Conservation (phyloP, 495 filamentous ascomycete species). For the Tuber indicum region DNA sequence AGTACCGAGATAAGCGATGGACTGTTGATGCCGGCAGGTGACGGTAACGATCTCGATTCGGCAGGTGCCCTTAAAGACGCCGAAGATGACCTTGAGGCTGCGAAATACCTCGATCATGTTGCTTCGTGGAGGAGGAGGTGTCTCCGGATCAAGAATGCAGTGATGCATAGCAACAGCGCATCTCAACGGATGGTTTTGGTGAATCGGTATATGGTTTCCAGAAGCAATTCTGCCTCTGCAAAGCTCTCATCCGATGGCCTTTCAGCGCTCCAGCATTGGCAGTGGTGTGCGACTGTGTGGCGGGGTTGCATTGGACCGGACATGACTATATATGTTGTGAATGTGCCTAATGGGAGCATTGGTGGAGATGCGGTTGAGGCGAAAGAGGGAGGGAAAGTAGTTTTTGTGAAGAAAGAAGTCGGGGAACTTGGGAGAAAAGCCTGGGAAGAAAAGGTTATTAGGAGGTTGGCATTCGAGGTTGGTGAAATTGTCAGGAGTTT, state of each 20-base stretch:
- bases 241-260: constrained; percentile 66
- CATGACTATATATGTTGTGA: constrained; percentile 66
- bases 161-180: constrained; percentile 13
- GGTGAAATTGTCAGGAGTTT: constrained; percentile 62
- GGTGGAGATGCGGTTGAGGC: constrained; percentile 32
- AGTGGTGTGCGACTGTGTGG: constrained; percentile 96
- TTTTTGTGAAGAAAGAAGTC: constrained; percentile 39
- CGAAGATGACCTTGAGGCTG: constrained; percentile 26
- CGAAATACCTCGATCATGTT: constrained; percentile 32
- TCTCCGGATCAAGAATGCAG: constrained; percentile 26
- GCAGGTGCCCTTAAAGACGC: constrained; percentile 12
- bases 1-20: constrained; percentile 11
- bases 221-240: constrained; percentile 65
- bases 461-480: constrained; percentile 74
- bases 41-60: neutral
- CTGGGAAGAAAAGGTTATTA: constrained; percentile 60
- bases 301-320: constrained; percentile 79
- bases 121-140: constrained; percentile 36
- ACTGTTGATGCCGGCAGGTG: constrained; percentile 11
- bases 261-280: constrained; percentile 87
- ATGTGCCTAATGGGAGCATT: constrained; percentile 14
- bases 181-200: constrained; percentile 47
- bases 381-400: constrained; percentile 32
- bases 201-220: constrained; percentile 54
- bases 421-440: constrained; percentile 41